Percentiles rank a stretch among this genome's conserved stretches.
Conservation (phyloP, 192 early-diverging fungal genomes). For the Spinellus fusiger region DNA sequence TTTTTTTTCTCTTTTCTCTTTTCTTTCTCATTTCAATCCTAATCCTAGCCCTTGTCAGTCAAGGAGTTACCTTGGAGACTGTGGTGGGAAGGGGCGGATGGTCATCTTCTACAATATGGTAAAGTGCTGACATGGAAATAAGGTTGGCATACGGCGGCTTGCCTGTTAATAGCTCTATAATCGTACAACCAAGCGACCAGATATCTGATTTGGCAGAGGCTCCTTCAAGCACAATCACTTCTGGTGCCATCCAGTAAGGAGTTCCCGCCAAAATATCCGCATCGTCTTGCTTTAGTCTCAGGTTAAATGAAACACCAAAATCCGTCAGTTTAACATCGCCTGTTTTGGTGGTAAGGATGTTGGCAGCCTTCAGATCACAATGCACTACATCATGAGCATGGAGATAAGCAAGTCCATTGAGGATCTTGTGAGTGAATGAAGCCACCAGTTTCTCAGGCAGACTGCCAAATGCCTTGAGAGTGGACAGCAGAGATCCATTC, state of each 20-base stretch:
- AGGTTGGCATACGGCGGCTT: slow-evolving; percentile 85
- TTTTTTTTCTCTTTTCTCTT: slow-evolving; percentile 1
- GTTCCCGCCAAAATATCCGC: slow-evolving; percentile 66
- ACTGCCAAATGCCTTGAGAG: slow-evolving; percentile 81
- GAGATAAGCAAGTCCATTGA: slow-evolving; percentile 83
- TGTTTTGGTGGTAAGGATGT: slow-evolving; percentile 91
- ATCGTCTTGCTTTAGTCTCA: slow-evolving; percentile 64
- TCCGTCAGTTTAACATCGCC: slow-evolving; percentile 93
- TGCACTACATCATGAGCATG: slow-evolving; percentile 85
- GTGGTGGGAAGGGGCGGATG: slow-evolving; percentile 77
- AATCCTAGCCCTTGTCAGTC: not conserved
- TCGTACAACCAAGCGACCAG: slow-evolving; percentile 92
- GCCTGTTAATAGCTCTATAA: slow-evolving; percentile 88
- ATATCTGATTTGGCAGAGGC: slow-evolving; percentile 87
- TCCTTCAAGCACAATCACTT: slow-evolving; percentile 86
- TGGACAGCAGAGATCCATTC: slow-evolving; percentile 84
- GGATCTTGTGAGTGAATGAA: slow-evolving; percentile 80
- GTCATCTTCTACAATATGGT: slow-evolving; percentile 89
- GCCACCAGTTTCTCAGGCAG: slow-evolving; percentile 90
- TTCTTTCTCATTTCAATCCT: not conserved
- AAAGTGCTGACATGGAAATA: slow-evolving; percentile 85
- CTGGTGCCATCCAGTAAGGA: slow-evolving; percentile 86
- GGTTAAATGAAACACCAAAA: slow-evolving; percentile 91
- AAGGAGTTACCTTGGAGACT: slow-evolving; percentile 45
- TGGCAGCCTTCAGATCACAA: slow-evolving; percentile 93